These are phyloP conservation scores for Podospora conica DNA, from an alignment of 495 filamentous ascomycete genomes.

Conservation along the genomic window DNA sequence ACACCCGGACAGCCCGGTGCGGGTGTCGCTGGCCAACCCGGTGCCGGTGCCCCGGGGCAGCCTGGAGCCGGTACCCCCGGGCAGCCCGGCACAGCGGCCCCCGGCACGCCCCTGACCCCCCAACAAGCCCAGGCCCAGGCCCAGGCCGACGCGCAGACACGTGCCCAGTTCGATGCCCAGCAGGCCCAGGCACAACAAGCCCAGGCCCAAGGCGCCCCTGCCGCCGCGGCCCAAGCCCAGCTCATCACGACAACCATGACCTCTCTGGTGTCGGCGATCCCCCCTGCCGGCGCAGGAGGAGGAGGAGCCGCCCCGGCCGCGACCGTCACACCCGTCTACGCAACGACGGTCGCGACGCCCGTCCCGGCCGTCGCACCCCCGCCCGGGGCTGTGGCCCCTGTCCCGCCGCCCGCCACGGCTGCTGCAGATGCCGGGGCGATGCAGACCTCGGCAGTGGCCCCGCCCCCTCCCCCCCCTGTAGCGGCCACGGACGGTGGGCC, in stretches of 20 bases:
- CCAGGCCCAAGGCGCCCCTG: background rate
- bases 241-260: background rate
- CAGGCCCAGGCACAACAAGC: background rate
- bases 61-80: background rate
- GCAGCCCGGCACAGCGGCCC: background rate
- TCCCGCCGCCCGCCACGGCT: background rate
- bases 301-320: background rate
- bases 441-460: background rate
- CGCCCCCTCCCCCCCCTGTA: too few relatives aligned
- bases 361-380: background rate
- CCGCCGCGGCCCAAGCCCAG: background rate
- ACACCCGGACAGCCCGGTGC: background rate
- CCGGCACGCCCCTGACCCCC: background rate
- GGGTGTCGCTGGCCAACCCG: background rate
- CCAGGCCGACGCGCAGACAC: background rate
- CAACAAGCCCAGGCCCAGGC: background rate
- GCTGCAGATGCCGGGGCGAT: background rate
- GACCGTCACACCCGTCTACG: background rate
- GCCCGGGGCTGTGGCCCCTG: background rate
- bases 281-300: background rate
- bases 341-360: too few relatives aligned
- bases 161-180: background rate
- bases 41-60: background rate
- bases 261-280: background rate
- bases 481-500: too few relatives aligned